phyloP scores from a whole-genome alignment of 2,329 filamentous ascomycete genomes.

The Venturia oleaginea region DNA sequence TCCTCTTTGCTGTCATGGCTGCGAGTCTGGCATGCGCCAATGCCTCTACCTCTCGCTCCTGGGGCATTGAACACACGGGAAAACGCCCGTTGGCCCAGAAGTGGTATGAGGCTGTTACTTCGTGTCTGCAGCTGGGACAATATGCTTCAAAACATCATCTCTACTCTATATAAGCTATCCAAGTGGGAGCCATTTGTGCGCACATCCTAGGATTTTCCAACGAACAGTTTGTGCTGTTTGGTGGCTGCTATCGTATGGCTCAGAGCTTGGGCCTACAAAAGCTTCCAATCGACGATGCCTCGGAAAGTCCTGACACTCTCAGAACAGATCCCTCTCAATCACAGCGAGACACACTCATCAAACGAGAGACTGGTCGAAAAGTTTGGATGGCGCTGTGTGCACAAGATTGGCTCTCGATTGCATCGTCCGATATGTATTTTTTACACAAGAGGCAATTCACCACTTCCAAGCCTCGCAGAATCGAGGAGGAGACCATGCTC shows the following conservation, averaged over 20 bases:
- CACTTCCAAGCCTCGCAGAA: conserved; percentile 25
- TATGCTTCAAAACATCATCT: conserved; percentile 35
- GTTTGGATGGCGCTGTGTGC: conserved; percentile 31
- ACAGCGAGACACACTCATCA: not conserved
- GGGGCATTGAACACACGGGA: conserved; percentile 36
- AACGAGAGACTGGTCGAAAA: conserved; percentile 29
- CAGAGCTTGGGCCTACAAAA: conserved; percentile 39
- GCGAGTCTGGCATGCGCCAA: conserved; percentile 35
- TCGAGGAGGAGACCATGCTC: conserved; percentile 28
- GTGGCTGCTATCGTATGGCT: conserved; percentile 38
- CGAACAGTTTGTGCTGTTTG: conserved; percentile 37
- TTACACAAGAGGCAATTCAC: conserved; percentile 30
- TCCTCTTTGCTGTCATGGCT: conserved; percentile 37
- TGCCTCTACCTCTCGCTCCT: conserved; percentile 25
- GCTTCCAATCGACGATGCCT: conserved; percentile 18
- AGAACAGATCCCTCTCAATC: conserved; percentile 15
- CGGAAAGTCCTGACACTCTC: conserved; percentile 18
- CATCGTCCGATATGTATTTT: conserved; percentile 31
- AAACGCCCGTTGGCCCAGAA: conserved; percentile 32
- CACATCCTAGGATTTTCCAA: conserved; percentile 42
- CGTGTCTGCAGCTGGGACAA: conserved; percentile 38
- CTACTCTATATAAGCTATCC: conserved; percentile 38
- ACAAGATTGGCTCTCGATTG: conserved; percentile 36
- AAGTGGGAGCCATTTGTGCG: conserved; percentile 38
- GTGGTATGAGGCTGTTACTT: conserved; percentile 39